Conservation (phyloP, 2,329 filamentous ascomycete species). For the Blastomyces silverae region DNA sequence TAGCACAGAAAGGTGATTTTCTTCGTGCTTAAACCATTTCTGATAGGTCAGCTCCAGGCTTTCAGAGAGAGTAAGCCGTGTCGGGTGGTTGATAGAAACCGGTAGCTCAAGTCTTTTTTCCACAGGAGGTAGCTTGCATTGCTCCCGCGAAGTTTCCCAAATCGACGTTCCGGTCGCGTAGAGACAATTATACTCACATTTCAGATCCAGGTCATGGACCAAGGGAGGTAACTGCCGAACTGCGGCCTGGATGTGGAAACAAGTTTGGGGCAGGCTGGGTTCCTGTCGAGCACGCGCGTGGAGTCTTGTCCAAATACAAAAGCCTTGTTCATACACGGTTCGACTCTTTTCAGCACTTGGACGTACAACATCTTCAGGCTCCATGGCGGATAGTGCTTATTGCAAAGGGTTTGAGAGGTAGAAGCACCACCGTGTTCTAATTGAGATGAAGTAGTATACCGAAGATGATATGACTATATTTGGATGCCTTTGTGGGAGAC, state of each 20-base stretch:
- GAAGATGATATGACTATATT: too few relatives aligned
- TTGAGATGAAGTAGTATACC: too few relatives aligned
- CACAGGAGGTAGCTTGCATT: neutral
- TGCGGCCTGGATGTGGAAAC: neutral
- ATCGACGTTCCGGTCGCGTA: neutral
- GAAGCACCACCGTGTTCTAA: too few relatives aligned
- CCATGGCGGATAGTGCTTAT: neutral
- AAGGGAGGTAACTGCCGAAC: neutral
- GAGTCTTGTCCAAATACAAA: neutral
- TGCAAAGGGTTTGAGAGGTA: neutral
- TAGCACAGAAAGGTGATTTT: slow-evolving; percentile 18
- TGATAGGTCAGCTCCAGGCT: slow-evolving; percentile 3
- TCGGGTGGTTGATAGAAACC: neutral
- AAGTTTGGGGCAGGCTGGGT: neutral
- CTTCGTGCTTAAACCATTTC: slow-evolving; percentile 16
- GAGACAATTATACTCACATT: neutral
- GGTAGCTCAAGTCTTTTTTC: neutral
- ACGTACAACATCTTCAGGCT: neutral
- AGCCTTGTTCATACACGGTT: slow-evolving; percentile 5
- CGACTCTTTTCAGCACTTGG: neutral
- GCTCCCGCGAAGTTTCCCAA: neutral
- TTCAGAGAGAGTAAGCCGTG: neutral
- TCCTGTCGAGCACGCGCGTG: neutral
- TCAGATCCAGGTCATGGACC: neutral
- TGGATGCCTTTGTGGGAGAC: too few relatives aligned